Evolutionary conservation across 257 asterid genomes (phyloP), one percentile per base, ranked within the genome.

Genomic region (Salvia splendens): DNA sequence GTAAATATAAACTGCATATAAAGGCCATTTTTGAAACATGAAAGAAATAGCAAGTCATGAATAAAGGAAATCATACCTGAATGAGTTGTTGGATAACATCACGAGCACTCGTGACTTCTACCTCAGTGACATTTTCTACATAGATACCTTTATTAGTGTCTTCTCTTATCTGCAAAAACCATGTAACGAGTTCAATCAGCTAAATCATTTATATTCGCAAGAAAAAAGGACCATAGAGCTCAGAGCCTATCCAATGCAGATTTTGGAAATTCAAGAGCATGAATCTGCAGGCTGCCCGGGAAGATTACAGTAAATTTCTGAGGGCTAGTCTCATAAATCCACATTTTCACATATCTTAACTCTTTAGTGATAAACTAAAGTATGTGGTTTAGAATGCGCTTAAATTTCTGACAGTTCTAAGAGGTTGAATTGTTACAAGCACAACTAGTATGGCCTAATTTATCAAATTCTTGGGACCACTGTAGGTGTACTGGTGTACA

Each of bases 51-150:
- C 12, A 40, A 28, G 11, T 16, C 42, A 9, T 40, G 30, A n/a
- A n/a, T 40, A 64, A 61, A 63, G 43, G 76, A 48, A 66, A 78
- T 41, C 24, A 24, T 47, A 91, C 99, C 95, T 90, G 96, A 83
- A 91, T 85, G 79, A 94, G 96, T 68, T 94, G 96, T 64, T 87
- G 95, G 71, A 94, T 82, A 72, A 88, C 95, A 59, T 91, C 99
- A 58, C 99, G 91, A 61, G 99, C 95, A 80, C 97, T 88, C 8
- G 79, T 72, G 69, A 88, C 96, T 82, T 94, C 99, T 42, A 94
- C 79, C 81, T 94, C 97, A 8, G 81, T 94, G 51, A 88, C 85
- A 83, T 91, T 88, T 75, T 94, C 99, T 6, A 94, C 97, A 80
- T 94, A 84, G 74, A 94, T 83, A 74, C 99, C 99, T 78, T 91